Conservation (phyloP, 1,284 basidiomycete species). For the Kalmanozyma brasiliensis region DNA sequence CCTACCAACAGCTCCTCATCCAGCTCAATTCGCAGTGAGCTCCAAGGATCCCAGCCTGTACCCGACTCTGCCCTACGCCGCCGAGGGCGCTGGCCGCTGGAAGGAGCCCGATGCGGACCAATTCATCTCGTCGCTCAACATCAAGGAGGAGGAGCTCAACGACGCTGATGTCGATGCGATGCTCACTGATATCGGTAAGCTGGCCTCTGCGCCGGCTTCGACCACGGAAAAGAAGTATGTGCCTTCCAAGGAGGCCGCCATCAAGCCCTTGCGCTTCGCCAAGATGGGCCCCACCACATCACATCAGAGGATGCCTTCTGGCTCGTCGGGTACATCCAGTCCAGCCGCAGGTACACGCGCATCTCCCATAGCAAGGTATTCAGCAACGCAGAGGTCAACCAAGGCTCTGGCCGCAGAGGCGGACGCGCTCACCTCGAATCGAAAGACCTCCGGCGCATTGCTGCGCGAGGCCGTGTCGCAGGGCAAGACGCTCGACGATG, state of each 20-base stretch:
- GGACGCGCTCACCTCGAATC: conserved; percentile 43
- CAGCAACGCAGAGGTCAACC: conserved; percentile 44
- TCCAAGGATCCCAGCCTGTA: conserved; percentile 51
- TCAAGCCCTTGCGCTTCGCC: conserved; percentile 59
- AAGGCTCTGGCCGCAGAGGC: conserved; percentile 58
- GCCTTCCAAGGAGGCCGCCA: conserved; percentile 49
- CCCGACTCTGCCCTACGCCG: conserved; percentile 44
- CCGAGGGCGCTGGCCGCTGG: conserved; percentile 50
- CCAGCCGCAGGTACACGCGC: conserved; percentile 15
- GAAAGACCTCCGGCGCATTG: conserved; percentile 45
- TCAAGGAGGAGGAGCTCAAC: conserved; percentile 52
- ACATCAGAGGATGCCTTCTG: conserved; percentile 20
- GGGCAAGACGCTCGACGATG: conserved; percentile 48
- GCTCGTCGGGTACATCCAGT: conserved; percentile 18
- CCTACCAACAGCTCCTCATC: conserved; percentile 23
- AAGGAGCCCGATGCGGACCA: conserved; percentile 56
- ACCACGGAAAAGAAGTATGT: conserved; percentile 35
- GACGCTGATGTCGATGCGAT: conserved; percentile 57
- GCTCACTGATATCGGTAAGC: conserved; percentile 33
- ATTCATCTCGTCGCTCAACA: conserved; percentile 54
- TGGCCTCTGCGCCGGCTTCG: conserved; percentile 10
- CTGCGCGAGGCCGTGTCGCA: conserved; percentile 48
- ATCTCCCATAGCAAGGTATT: conserved; percentile 42
- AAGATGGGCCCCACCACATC: conserved; percentile 47
- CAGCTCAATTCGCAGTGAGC: conserved; percentile 42